A percentile compares a stretch with the other conserved stretches of the same genome.
Evolutionary conservation across 2,329 filamentous ascomycete genomes (phyloP).

Genomic region (Apiospora koreana): DNA sequence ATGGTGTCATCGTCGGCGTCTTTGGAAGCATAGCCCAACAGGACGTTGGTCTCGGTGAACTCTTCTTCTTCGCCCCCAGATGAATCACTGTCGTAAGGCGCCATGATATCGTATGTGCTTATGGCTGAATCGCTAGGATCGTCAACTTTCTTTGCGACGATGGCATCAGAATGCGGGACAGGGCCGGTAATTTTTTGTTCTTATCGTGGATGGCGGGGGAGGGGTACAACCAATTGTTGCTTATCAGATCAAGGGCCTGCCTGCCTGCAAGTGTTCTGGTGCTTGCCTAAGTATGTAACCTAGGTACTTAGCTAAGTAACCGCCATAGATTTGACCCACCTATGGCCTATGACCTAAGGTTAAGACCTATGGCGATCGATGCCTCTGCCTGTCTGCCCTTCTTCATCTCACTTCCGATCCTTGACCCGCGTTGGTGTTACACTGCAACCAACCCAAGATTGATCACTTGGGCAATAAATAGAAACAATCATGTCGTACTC

Average conservation of each 20-base stretch:
- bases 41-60: conserved; percentile 80
- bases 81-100: conserved; percentile 79
- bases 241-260: not conserved
- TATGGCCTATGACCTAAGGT: no score
- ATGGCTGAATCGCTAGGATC: not conserved
- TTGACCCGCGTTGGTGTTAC: no score
- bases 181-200: not conserved
- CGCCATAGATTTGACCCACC: no score
- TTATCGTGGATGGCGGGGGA: conserved; percentile 5
- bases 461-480: no score
- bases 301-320: no score
- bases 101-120: conserved; percentile 22
- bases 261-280: no score
- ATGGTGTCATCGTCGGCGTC: conserved; percentile 79
- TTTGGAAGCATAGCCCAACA: conserved; percentile 85
- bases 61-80: conserved; percentile 66
- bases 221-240: not conserved
- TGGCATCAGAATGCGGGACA: not conserved
- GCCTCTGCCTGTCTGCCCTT: no score
- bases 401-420: no score
- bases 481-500: no score
- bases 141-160: not conserved
- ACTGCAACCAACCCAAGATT: no score
- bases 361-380: no score
- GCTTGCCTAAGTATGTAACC: no score